Base-by-base conservation (phyloP, 768 basidiomycete species). In the Mycena sanguinolenta region DNA sequence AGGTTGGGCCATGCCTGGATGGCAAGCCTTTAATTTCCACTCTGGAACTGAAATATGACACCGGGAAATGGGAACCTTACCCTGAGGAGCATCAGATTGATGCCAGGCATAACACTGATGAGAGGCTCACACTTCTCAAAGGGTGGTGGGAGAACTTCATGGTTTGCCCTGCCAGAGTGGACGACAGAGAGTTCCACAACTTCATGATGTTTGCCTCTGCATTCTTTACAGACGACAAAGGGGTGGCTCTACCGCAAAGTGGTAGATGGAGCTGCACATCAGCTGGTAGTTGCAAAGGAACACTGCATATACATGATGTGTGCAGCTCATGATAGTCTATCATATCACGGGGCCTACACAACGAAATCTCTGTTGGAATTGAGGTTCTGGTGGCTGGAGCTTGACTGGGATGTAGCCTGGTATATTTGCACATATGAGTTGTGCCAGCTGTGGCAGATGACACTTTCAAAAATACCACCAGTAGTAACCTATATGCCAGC, bases 361-460 rank as follows among this genome's bases (percentile, higher is more conserved):
- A 72, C 70, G 0, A 36, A 44, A 25, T 57, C 25, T 5, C 50
- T 70, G 30, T 27, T 57, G 17, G 58, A 38, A 44, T 19, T 66
- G 3, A 58, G 75, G 1, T 77, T 77, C 46, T 82, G 75, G 75
- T 78, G 71, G 73, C 75, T 71, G 2, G 65, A 65, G 4, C 16
- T 78, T 3, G 72, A 77, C 5, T 38, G 36, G 4, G 79, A 83
- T 54, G 65, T 82, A 1, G 50, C 52, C 21, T 81, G 79, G 78
- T 82, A 75, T 59, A 49, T 82, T 4, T 71, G 74, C 19, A 77
- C 78, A 12, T 82, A 82, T 38, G 74, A 79, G 57, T n/a, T 75
- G 4, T 83, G 82, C 69, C 81, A 84, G 63, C n/a, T 74, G 0
- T 38, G 79, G 4, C 69, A 70, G 42, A 77, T 42, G 39, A 68